A percentile compares a stretch with the other conserved stretches of the same genome.
These are phyloP conservation scores for Ustilago bromivora DNA, from an alignment of 1,284 basidiomycete species.

Conservation along the genomic window DNA sequence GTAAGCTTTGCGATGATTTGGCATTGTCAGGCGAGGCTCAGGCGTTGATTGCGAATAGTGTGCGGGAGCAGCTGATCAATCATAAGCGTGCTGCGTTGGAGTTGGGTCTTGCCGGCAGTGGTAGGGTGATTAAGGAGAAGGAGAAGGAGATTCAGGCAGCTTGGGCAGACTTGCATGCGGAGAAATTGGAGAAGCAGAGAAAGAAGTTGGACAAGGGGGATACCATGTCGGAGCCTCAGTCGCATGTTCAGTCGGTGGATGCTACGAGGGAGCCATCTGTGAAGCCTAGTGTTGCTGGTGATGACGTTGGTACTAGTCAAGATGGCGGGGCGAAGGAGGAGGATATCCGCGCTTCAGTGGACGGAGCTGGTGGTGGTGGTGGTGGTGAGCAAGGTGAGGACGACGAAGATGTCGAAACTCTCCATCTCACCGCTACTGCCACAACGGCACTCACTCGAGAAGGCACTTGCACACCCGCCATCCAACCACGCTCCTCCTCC, in stretches of 20 bases:
- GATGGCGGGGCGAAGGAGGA: background rate
- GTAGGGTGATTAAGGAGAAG: conserved; percentile 50
- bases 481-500: conserved; percentile 8
- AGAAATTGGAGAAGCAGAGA: conserved; percentile 51
- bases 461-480: conserved; percentile 42
- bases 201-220: conserved; percentile 29
- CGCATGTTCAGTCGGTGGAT: conserved; percentile 21
- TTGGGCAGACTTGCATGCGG: conserved; percentile 70
- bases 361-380: background rate
- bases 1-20: conserved; percentile 84
- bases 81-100: conserved; percentile 95
- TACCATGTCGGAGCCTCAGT: conserved; percentile 8
- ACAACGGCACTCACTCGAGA: conserved; percentile 43
- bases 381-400: conserved; percentile 18
- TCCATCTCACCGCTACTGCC: conserved; percentile 52
- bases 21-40: conserved; percentile 88
- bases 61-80: conserved; percentile 91
- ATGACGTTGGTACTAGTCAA: background rate
- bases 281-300: conserved; percentile 21
- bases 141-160: conserved; percentile 54
- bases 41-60: conserved; percentile 88
- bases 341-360: conserved; percentile 3
- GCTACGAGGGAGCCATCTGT: conserved; percentile 33
- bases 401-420: conserved; percentile 52
- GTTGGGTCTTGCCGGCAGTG: conserved; percentile 81